These are phyloP conservation scores for Ophiosphaerella narmari DNA, from an alignment of 2,329 filamentous ascomycete genomes.

Conservation along the genomic window DNA sequence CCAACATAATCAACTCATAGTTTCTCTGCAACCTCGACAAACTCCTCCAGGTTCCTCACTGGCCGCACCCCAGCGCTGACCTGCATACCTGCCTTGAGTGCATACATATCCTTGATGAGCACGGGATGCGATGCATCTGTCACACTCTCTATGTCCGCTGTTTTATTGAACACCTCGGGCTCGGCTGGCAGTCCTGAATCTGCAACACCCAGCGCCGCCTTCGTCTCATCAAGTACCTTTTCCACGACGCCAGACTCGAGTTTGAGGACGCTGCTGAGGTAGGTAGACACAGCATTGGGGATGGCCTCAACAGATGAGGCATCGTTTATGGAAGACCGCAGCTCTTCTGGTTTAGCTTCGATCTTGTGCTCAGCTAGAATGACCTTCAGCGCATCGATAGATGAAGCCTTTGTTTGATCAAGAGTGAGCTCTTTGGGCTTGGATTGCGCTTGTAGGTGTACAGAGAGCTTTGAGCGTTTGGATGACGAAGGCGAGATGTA, in stretches of 20 bases:
- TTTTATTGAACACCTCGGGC: constrained; percentile 44
- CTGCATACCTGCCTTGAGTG: constrained; percentile 76
- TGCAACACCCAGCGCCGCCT: constrained; percentile 51
- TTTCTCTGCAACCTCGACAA: constrained; percentile 66
- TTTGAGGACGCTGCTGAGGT: constrained; percentile 51
- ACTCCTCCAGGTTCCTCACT: constrained; percentile 77
- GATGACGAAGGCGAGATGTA: constrained; percentile 77
- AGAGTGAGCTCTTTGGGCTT: constrained; percentile 43
- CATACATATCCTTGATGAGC: constrained; percentile 76
- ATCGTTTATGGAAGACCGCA: constrained; percentile 52
- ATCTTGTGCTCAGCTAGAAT: constrained; percentile 56
- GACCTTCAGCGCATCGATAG: constrained; percentile 43
- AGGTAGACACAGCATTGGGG: constrained; percentile 55
- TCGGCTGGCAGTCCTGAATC: constrained; percentile 45
- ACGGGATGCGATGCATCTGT: constrained; percentile 49
- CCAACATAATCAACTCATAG: constrained; percentile 10
- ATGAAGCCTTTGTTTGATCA: constrained; percentile 50
- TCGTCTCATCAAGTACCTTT: constrained; percentile 56
- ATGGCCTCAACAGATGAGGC: constrained; percentile 56
- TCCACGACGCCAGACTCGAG: constrained; percentile 56
- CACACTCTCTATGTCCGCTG: constrained; percentile 27
- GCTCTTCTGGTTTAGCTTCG: constrained; percentile 46
- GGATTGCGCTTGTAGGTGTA: constrained; percentile 80
- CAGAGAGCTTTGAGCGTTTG: constrained; percentile 77
- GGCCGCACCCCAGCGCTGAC: constrained; percentile 75